Conservation (phyloP, 768 basidiomycete genomes). For the Tylopilus rubrobrunneus region DNA sequence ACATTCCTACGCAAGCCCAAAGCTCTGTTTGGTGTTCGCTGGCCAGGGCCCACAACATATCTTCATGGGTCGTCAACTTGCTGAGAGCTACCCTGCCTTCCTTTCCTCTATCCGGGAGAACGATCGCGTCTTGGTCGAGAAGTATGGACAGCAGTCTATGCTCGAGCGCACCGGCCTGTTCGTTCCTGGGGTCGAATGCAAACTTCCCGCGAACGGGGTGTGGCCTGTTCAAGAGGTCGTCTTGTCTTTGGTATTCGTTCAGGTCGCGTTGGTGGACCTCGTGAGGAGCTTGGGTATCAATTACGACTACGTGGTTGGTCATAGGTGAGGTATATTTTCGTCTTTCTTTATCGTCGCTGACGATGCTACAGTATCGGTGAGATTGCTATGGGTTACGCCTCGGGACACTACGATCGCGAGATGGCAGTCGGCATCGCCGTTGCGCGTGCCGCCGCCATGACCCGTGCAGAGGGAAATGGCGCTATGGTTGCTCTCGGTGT, state of each 20-base stretch:
- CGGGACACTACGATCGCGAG: slow-evolving; percentile 34
- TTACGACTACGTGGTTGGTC: slow-evolving; percentile 34
- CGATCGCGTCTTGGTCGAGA: slow-evolving; percentile 30
- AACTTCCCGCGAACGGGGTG: slow-evolving; percentile 20
- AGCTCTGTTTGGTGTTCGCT: slow-evolving; percentile 33
- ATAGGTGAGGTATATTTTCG: slow-evolving; percentile 19
- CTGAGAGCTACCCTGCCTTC: slow-evolving; percentile 30
- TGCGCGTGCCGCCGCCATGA: slow-evolving; percentile 36
- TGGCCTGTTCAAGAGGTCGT: slow-evolving; percentile 35
- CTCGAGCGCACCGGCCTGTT: slow-evolving; percentile 34
- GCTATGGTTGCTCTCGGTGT: slow-evolving; percentile 35
- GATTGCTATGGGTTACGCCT: slow-evolving; percentile 36
- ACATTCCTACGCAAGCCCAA: slow-evolving; percentile 22
- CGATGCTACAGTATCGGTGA: slow-evolving; percentile 27
- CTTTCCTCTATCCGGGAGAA: slow-evolving; percentile 28
- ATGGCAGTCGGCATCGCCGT: slow-evolving; percentile 33
- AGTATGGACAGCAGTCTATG: slow-evolving; percentile 29
- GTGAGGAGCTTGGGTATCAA: slow-evolving; percentile 29
- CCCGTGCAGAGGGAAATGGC: slow-evolving; percentile 32
- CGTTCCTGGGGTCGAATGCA: slow-evolving; percentile 23
- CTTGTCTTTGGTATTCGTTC: slow-evolving; percentile 31
- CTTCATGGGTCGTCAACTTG: slow-evolving; percentile 35
- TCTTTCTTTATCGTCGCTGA: slow-evolving; percentile 5
- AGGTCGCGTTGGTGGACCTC: slow-evolving; percentile 33
- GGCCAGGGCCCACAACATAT: slow-evolving; percentile 36